These are phyloP conservation scores for Phytophthora kernoviae DNA, from an alignment of 352 stramenopile species.

Conservation along the genomic window DNA sequence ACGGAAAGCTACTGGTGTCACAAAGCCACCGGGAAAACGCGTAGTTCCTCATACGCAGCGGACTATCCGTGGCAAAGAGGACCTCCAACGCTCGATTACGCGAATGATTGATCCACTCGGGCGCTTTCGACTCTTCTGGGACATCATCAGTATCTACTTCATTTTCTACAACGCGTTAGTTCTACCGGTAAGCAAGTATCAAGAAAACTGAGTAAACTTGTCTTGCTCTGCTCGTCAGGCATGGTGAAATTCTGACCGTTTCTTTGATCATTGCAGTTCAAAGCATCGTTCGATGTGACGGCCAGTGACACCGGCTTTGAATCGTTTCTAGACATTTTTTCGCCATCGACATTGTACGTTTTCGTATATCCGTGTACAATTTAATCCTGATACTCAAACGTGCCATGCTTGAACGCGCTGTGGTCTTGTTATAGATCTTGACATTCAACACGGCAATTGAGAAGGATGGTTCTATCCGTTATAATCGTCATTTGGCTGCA, in stretches of 20 bases:
- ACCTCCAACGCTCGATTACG: constrained; percentile 23
- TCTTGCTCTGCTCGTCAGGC: neutral
- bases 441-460: constrained; percentile 67
- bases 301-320: constrained; percentile 50
- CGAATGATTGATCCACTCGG: constrained; percentile 70
- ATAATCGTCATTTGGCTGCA: constrained; percentile 43
- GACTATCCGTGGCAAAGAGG: constrained; percentile 35
- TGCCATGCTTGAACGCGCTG: neutral
- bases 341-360: constrained; percentile 64
- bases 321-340: constrained; percentile 63
- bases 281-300: constrained; percentile 57
- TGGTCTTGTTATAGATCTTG: constrained; percentile 32
- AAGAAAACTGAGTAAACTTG: too few species aligned
- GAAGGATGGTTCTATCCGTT: constrained; percentile 52
- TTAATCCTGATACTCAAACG: neutral
- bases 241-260: neutral
- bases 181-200: constrained; percentile 46
- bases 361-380: neutral
- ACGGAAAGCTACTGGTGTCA: constrained; percentile 20
- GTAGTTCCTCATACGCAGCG: constrained; percentile 32
- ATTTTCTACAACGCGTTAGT: constrained; percentile 80
- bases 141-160: constrained; percentile 69
- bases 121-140: constrained; percentile 62
- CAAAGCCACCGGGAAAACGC: constrained; percentile 12
- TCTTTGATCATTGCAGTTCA: constrained; percentile 41